phyloP scores from a whole-genome alignment of 2,329 filamentous ascomycete species.

The Erysiphe neolycopersici region DNA sequence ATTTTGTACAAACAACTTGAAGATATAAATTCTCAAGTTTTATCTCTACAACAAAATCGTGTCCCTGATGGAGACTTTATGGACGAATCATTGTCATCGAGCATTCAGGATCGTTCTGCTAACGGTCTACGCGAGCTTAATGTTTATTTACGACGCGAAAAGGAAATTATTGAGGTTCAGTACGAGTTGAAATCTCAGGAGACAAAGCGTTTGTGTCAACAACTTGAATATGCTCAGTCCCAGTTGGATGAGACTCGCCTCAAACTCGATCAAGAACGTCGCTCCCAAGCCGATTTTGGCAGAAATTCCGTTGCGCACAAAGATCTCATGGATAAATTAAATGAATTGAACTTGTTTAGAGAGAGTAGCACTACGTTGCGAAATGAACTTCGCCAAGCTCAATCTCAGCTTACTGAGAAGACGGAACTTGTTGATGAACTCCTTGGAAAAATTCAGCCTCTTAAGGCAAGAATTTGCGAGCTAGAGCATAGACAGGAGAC shows the following conservation, averaged over 20 bases:
- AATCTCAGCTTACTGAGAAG: conserved; percentile 50
- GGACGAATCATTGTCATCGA: conserved; percentile 16
- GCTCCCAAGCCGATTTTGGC: conserved; percentile 44
- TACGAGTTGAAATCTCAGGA: conserved; percentile 76
- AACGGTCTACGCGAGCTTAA: conserved; percentile 76
- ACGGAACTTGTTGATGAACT: conserved; percentile 49
- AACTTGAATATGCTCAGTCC: conserved; percentile 61
- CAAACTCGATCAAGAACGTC: conserved; percentile 74
- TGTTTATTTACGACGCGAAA: conserved; percentile 74
- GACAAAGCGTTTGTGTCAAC: conserved; percentile 64
- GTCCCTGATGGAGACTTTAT: conserved; percentile 26
- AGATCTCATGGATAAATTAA: conserved; percentile 80
- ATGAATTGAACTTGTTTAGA: conserved; percentile 84
- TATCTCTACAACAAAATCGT: conserved; percentile 52
- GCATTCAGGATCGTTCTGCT: conserved; percentile 29
- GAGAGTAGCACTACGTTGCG: conserved; percentile 84
- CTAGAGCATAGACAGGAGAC: conserved; percentile 56
- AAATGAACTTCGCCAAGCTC: conserved; percentile 57
- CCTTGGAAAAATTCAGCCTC: conserved; percentile 47
- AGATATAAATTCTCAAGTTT: conserved; percentile 52
- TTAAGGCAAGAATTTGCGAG: conserved; percentile 56
- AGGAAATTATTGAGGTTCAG: conserved; percentile 95
- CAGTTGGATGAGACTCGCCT: conserved; percentile 75
- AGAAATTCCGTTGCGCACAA: conserved; percentile 55
- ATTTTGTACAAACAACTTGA: conserved; percentile 77